phyloP scores from a whole-genome alignment of 2,329 filamentous ascomycete genomes.

The Anisogramma anomala region DNA sequence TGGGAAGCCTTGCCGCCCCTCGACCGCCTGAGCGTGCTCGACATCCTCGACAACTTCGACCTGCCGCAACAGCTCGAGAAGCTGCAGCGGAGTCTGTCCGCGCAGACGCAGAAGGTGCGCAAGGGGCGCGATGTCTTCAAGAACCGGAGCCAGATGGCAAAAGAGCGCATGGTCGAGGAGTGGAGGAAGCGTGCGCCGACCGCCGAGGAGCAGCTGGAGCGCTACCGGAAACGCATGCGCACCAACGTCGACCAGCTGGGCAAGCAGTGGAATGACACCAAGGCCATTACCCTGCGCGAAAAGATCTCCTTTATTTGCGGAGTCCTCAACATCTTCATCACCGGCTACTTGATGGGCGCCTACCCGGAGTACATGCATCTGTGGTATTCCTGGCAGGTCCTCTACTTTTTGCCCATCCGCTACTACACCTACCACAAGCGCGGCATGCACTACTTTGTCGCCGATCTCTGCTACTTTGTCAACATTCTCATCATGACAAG shows the following conservation, averaged over 20 bases:
- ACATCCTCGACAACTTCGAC: conserved; percentile 87
- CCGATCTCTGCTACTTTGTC: conserved; percentile 96
- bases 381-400: conserved; percentile 80
- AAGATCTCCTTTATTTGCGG: conserved; percentile 94
- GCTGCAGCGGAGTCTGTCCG: conserved; percentile 69
- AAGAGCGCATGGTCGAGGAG: conserved; percentile 81
- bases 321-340: conserved; percentile 95
- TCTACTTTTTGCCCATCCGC: conserved; percentile 96
- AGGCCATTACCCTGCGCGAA: conserved; percentile 77
- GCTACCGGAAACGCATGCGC: conserved; percentile 80
- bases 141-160: conserved; percentile 64
- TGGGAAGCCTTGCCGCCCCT: conserved; percentile 80
- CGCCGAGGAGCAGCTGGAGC: conserved; percentile 84
- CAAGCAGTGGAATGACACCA: conserved; percentile 78
- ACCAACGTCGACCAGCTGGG: conserved; percentile 78
- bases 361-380: conserved; percentile 76
- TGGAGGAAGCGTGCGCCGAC: conserved; percentile 78
- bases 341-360: conserved; percentile 83
- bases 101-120: conserved; percentile 75
- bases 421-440: conserved; percentile 83
- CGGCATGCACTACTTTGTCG: conserved; percentile 94
- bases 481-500: conserved; percentile 73
- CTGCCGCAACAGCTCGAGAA: conserved; percentile 84
- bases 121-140: conserved; percentile 73
- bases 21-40: conserved; percentile 82